A percentile compares a stretch with the other conserved stretches of the same genome.
Evolutionary conservation across 2,329 filamentous ascomycete species (phyloP).

Genomic region (Trichoderma gracile): DNA sequence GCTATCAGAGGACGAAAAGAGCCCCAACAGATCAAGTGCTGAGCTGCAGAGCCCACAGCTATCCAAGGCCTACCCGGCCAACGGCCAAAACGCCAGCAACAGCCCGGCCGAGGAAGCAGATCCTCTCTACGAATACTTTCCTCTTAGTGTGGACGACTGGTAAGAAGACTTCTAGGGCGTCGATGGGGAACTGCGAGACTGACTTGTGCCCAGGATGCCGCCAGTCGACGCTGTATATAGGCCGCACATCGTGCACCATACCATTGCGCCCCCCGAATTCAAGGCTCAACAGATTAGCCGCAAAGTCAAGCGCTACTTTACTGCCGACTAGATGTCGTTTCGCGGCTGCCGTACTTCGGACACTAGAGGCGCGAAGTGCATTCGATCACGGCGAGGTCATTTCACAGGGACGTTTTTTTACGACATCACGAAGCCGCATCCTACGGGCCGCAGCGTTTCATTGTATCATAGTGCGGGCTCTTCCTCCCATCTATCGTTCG

Average conservation of each 20-base stretch:
- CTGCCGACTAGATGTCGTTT: slow-evolving; percentile 53
- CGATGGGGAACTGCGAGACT: neutral
- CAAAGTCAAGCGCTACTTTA: slow-evolving; percentile 72
- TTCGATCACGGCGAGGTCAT: neutral
- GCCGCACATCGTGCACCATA: slow-evolving; percentile 92
- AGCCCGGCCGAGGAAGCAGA: slow-evolving; percentile 76
- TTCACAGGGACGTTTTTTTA: slow-evolving; percentile 7
- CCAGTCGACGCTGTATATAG: slow-evolving; percentile 88
- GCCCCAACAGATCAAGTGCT: slow-evolving; percentile 53
- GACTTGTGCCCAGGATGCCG: slow-evolving; percentile 60
- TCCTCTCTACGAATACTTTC: slow-evolving; percentile 91
- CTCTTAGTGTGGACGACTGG: slow-evolving; percentile 87
- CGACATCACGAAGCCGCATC: slow-evolving; percentile 25
- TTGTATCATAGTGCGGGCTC: slow-evolving; percentile 20
- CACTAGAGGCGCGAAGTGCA: neutral
- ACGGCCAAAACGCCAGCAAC: slow-evolving; percentile 47
- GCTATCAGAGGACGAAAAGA: slow-evolving; percentile 61
- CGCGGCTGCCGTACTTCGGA: neutral
- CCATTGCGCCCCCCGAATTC: slow-evolving; percentile 66
- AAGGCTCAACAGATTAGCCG: slow-evolving; percentile 67
- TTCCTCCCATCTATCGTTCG: slow-evolving; percentile 2
- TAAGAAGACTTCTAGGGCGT: slow-evolving; percentile 35
- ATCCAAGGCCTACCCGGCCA: slow-evolving; percentile 41
- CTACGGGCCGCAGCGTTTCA: slow-evolving; percentile 22
- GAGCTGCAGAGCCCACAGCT: slow-evolving; percentile 55